A percentile compares a stretch with the other conserved stretches of the same genome.
Evolutionary conservation across 1,284 basidiomycete species (phyloP).

Genomic region (Cryptococcus neoformans): DNA sequence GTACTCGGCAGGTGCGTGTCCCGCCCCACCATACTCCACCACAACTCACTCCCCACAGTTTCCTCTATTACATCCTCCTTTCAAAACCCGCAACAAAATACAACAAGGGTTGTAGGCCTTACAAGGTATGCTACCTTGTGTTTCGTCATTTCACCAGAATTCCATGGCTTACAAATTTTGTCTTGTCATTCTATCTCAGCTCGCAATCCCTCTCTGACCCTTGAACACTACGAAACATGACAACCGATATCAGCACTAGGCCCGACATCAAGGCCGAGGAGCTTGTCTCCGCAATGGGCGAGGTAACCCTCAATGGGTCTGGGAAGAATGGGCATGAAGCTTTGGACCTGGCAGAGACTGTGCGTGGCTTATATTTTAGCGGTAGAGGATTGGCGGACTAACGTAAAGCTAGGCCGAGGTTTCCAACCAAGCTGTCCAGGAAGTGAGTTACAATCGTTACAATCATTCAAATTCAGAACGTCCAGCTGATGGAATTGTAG

Average conservation of each 20-base stretch:
- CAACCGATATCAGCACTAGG: conserved; percentile 26
- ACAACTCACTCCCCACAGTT: neutral
- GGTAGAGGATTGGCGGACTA: neutral
- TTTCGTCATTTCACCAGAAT: neutral
- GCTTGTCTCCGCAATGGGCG: conserved; percentile 10
- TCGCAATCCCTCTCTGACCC: conserved; percentile 9
- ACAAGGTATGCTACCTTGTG: no score
- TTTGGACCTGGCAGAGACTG: conserved; percentile 35
- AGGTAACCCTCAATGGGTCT: no score
- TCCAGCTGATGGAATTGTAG: conserved; percentile 49
- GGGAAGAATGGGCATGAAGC: conserved; percentile 35
- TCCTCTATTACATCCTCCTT: neutral
- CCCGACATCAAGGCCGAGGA: conserved; percentile 17
- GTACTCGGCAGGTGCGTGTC: no score
- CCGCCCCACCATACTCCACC: no score
- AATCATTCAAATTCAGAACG: neutral
- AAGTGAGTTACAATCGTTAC: conserved; percentile 1
- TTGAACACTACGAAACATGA: conserved; percentile 21
- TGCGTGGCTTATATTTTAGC: conserved; percentile 13
- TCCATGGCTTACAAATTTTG: neutral
- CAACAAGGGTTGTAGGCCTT: neutral
- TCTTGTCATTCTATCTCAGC: conserved; percentile 2
- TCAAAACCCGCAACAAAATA: neutral
- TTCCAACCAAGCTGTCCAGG: conserved; percentile 1
- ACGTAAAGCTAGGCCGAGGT: conserved; percentile 15